Base-by-base conservation (phyloP, 768 basidiomycete species). In the Austroboletus eburneus region DNA sequence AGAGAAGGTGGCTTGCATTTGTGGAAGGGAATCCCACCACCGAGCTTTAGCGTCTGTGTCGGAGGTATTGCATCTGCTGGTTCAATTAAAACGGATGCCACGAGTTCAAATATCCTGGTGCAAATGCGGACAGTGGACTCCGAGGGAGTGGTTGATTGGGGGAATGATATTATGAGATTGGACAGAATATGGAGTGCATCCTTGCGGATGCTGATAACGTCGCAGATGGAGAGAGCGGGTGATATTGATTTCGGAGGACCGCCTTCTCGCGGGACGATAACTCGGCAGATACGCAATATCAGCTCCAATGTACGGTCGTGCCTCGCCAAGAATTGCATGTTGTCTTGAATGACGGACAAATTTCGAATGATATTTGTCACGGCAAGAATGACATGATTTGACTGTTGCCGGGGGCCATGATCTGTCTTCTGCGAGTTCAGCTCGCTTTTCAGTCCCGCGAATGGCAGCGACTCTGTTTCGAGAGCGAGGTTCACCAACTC, bases 291-390 rank as follows among this genome's bases (percentile, higher is more conserved):
- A 9, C 85, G 83, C 22, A 92, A 72, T 40, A 93, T 57, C 22
- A 88, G 57, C 55, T 81, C 78, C 29, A 91, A 64, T 12, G 88
- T 63, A 41, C 82, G 73, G 6, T 77, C 75, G 48, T 89, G 81
- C 33, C 70, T 75, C 2, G 83, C 77, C 57, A 95, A 72, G 57
- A 79, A 81, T 36, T 72, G 70, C 50, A 75, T 64, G 57, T 95
- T 95, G 52, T 94, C 86, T 7, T 67, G 69, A 47, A 84, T 72
- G 50, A 82, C 70, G n/a, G 88, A 81, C 55, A 96, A 73, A 69
- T 95, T 96, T 38, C 91, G 87, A 43, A 97, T 72, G 58, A 97
- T 81, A 63, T 88, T 92, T 37, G 83, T 65, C 43, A 87, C 73
- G 16, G 81, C 70, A 23, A 90, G 74, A 39, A 93, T 72, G 43